phyloP scores from a whole-genome alignment of 768 basidiomycete genomes.

The Lactarius evosmus region DNA sequence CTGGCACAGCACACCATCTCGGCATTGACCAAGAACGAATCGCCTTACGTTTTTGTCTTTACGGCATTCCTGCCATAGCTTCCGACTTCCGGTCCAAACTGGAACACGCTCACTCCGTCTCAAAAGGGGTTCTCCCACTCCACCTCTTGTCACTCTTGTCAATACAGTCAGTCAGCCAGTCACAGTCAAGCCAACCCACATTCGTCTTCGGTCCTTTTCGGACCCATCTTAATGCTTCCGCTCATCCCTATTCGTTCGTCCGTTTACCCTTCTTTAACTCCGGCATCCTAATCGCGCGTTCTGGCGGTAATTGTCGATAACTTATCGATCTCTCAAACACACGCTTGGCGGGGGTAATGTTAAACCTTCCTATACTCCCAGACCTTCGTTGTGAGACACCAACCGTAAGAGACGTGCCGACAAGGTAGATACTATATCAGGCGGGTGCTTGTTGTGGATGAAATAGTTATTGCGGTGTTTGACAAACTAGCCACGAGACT shows the following conservation, averaged over 20 bases:
- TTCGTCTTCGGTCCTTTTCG: not conserved
- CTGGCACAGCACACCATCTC: not conserved
- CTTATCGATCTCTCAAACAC: not conserved
- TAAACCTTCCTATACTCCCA: not conserved
- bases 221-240: constrained; percentile 7
- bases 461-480: not conserved
- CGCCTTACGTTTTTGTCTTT: not conserved
- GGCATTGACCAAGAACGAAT: constrained; percentile 3
- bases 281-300: too few relatives aligned
- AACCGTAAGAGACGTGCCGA: too few relatives aligned
- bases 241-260: not conserved
- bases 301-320: not conserved
- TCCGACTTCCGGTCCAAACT: not conserved
- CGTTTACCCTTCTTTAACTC: too few relatives aligned
- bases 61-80: not conserved
- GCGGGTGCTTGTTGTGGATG: not conserved
- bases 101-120: not conserved
- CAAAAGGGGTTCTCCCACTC: not conserved
- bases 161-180: too few relatives aligned
- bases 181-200: too few relatives aligned
- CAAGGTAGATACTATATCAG: too few relatives aligned
- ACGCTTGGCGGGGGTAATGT: not conserved
- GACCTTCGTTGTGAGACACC: not conserved
- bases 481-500: too few relatives aligned
- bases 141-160: not conserved